Percentiles rank a stretch among this genome's conserved stretches.
phyloP scores from a whole-genome alignment of 164 flowering plant species.

The Magnolia officinalis region DNA sequence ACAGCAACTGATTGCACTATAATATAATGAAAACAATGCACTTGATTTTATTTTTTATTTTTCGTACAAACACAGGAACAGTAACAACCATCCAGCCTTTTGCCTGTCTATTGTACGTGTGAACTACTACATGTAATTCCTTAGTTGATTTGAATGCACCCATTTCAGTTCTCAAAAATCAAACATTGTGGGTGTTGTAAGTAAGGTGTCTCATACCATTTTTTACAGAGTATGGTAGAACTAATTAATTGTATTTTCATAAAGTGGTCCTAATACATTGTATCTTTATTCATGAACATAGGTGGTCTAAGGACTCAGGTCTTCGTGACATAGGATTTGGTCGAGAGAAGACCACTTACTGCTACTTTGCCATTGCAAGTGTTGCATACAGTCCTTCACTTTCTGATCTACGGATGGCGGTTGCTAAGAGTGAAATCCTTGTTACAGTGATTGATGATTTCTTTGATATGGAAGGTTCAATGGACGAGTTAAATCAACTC shows the following conservation, averaged over 20 bases:
- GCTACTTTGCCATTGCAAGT: constrained; percentile 3
- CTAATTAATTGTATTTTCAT: neutral
- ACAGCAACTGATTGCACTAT: no score
- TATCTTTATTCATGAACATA: neutral
- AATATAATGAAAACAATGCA: no score
- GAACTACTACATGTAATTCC: no score
- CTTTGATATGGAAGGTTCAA: constrained; percentile 4
- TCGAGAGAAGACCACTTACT: constrained; percentile 2
- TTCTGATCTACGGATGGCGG: neutral
- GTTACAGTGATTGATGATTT: constrained; percentile 9
- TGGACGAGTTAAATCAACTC: neutral
- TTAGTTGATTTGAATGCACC: no score
- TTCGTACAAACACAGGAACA: no score
- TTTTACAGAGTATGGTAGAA: neutral
- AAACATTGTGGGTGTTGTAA: neutral
- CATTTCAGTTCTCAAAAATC: neutral
- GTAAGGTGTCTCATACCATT: neutral
- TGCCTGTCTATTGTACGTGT: no score
- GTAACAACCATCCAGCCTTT: no score
- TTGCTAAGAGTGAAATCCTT: constrained; percentile 4
- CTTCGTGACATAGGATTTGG: constrained; percentile 9
- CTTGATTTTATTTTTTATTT: no score
- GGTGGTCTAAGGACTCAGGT: constrained; percentile 1
- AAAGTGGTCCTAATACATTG: neutral
- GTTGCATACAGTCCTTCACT: neutral